A percentile compares a stretch with the other conserved stretches of the same genome.
Conservation (phyloP, 129 eudicot genomes). For the Apium graveolens region DNA sequence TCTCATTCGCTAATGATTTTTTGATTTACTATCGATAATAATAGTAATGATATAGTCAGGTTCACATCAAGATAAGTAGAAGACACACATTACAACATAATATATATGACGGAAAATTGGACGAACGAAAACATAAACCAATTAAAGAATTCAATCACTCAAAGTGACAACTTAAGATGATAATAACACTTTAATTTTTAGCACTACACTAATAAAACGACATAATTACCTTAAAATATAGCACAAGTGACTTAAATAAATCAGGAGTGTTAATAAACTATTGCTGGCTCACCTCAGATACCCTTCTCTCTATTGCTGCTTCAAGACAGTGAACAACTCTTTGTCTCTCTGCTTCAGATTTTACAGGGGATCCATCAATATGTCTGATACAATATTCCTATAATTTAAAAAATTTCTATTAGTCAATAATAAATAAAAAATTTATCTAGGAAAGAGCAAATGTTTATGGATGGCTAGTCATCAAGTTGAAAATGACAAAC, state of each 20-base stretch:
- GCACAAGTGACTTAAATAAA: background rate
- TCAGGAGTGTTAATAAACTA: background rate
- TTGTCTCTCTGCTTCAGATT: conserved; percentile 93
- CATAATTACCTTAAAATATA: background rate
- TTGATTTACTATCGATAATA: background rate
- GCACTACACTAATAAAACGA: background rate
- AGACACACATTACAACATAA: background rate
- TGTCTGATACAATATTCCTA: conserved; percentile 90
- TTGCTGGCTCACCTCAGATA: conserved; percentile 63
- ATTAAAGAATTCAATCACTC: background rate
- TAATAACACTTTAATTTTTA: background rate
- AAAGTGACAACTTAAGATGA: background rate
- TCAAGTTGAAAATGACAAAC: conserved; percentile 26
- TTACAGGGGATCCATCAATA: conserved; percentile 83
- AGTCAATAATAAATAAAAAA: background rate
- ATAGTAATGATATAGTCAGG: background rate
- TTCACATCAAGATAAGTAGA: conserved; percentile 3
- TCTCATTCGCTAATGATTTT: conserved; percentile 5
- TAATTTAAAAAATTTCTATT: conserved; percentile 4
- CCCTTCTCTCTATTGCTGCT: conserved; percentile 95
- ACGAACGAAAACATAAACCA: conserved; percentile 6
- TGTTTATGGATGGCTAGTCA: background rate
- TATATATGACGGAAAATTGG: background rate
- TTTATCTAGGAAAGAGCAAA: background rate
- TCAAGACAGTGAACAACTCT: conserved; percentile 94